These are phyloP conservation scores for Debaryomyces subglobosus DNA, from an alignment of 1,139 yeast genomes.

Conservation along the genomic window DNA sequence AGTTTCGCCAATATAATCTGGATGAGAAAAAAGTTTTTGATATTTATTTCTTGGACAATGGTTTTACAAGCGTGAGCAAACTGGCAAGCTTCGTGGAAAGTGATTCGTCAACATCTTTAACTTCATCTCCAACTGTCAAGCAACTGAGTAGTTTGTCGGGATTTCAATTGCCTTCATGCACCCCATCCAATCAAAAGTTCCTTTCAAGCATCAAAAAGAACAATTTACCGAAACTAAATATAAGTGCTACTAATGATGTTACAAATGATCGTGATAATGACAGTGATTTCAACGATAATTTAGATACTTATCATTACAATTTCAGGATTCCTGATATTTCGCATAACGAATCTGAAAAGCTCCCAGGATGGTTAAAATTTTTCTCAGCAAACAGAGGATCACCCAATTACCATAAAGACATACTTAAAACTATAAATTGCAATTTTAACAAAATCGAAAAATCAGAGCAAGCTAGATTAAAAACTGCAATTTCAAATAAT, in stretches of 20 bases:
- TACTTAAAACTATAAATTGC: conserved; percentile 35
- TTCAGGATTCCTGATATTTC: conserved; percentile 40
- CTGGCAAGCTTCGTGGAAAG: neutral
- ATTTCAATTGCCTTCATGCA: conserved; percentile 39
- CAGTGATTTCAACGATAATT: conserved; percentile 25
- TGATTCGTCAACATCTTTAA: neutral
- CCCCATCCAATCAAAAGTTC: conserved; percentile 34
- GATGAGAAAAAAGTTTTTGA: conserved; percentile 19
- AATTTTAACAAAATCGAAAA: conserved; percentile 53
- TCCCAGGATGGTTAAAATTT: conserved; percentile 55
- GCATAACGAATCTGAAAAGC: conserved; percentile 19
- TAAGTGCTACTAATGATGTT: conserved; percentile 6
- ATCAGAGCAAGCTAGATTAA: conserved; percentile 52
- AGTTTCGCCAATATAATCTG: conserved; percentile 33
- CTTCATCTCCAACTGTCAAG: neutral
- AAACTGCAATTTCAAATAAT: conserved; percentile 27
- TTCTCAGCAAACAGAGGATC: conserved; percentile 17
- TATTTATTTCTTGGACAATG: conserved; percentile 40
- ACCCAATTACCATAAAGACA: conserved; percentile 21
- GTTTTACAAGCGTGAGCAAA: conserved; percentile 27
- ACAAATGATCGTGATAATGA: conserved; percentile 24
- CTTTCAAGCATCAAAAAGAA: conserved; percentile 36
- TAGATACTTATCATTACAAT: conserved; percentile 37
- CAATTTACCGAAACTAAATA: conserved; percentile 22
- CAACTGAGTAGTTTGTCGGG: conserved; percentile 26